These are phyloP conservation scores for Cytidiella melzeri DNA, from an alignment of 768 basidiomycete species.

Conservation along the genomic window DNA sequence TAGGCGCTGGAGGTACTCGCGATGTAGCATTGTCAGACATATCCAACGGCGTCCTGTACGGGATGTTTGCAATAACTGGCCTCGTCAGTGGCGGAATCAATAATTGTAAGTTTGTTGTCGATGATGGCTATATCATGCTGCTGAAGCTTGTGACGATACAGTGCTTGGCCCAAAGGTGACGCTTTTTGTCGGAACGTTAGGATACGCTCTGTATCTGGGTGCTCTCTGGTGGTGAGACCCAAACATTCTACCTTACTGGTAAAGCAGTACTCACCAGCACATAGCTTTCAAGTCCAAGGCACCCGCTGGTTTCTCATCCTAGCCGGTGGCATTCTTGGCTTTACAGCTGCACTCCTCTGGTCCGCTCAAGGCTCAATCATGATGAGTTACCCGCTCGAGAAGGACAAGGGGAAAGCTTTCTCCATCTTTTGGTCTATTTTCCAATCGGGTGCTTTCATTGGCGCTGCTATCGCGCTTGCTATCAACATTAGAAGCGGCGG, in stretches of 20 bases:
- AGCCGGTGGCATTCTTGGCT: slow-evolving; percentile 70
- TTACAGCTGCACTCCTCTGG: slow-evolving; percentile 72
- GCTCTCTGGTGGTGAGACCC: slow-evolving; percentile 53
- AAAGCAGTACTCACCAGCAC: not conserved
- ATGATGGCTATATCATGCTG: not conserved
- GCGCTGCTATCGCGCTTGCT: slow-evolving; percentile 66
- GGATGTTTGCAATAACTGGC: slow-evolving; percentile 35
- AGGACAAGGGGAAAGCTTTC: slow-evolving; percentile 70
- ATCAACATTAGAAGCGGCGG: slow-evolving; percentile 31
- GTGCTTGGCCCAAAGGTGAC: slow-evolving; percentile 71
- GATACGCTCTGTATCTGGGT: slow-evolving; percentile 71
- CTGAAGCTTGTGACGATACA: slow-evolving; percentile 53
- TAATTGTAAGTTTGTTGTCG: slow-evolving; percentile 19
- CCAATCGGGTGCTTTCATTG: slow-evolving; percentile 75
- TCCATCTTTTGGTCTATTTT: slow-evolving; percentile 82
- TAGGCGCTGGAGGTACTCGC: slow-evolving; percentile 34
- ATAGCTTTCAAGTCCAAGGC: not conserved
- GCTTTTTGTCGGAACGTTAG: slow-evolving; percentile 63
- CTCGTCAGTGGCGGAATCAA: slow-evolving; percentile 34
- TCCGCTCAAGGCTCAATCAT: slow-evolving; percentile 79
- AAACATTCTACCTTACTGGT: not conserved
- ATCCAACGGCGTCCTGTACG: slow-evolving; percentile 39
- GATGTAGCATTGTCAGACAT: slow-evolving; percentile 34
- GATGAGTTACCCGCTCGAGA: slow-evolving; percentile 76
- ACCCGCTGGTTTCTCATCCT: slow-evolving; percentile 49